phyloP scores from a whole-genome alignment of 305 asterid species.

The Fraxinus sp. region DNA sequence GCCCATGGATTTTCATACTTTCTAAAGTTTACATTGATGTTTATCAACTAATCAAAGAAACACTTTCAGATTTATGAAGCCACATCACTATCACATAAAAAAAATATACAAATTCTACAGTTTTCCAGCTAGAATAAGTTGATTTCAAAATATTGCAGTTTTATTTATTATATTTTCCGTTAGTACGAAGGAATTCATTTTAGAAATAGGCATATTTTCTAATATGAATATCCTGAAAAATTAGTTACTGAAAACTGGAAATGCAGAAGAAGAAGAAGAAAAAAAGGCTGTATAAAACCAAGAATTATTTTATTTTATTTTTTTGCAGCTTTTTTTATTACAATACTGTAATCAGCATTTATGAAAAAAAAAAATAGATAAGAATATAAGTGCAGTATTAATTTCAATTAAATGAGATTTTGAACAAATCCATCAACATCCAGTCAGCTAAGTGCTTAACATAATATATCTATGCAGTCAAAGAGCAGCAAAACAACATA shows the following conservation, averaged over 20 bases:
- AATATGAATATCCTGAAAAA: neutral
- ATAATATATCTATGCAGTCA: neutral
- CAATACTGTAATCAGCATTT: neutral
- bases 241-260: neutral
- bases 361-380: neutral
- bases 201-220: neutral
- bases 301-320: neutral
- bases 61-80: neutral
- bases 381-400: neutral
- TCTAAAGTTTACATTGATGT: neutral
- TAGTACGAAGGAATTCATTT: neutral
- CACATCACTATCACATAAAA: neutral
- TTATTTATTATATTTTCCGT: neutral
- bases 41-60: neutral
- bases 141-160: neutral
- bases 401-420: neutral
- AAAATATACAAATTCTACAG: neutral
- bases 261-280: neutral
- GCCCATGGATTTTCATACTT: neutral
- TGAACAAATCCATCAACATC: neutral
- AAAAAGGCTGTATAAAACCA: neutral
- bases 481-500: neutral
- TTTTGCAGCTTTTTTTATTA: too few relatives aligned
- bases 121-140: neutral
- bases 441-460: neutral